Conservation (phyloP, 805 yeast genomes). For the Scheffersomyces amazonensis region DNA sequence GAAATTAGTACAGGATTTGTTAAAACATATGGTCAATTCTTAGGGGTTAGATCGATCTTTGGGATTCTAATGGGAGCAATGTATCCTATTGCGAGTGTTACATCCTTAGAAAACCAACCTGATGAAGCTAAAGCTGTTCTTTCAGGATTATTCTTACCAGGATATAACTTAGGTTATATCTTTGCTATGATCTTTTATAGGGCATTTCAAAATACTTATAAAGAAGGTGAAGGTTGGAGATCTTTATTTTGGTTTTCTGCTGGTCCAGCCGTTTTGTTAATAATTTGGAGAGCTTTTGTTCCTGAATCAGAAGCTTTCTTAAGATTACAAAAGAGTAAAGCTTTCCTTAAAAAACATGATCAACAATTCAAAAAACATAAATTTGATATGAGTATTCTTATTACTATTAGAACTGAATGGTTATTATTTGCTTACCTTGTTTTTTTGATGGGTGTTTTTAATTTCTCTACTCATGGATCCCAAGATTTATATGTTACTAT, state of each 20-base stretch:
- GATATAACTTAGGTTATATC: conserved; percentile 70
- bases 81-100: conserved; percentile 53
- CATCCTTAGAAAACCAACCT: conserved; percentile 55
- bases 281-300: conserved; percentile 27
- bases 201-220: conserved; percentile 50
- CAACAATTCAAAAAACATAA: conserved; percentile 19
- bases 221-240: conserved; percentile 55
- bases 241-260: conserved; percentile 68
- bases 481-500: conserved; percentile 43
- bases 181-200: conserved; percentile 64
- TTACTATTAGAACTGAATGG: conserved; percentile 50
- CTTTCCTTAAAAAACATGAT: conserved; percentile 14
- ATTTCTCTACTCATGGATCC: conserved; percentile 41
- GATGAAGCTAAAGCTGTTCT: conserved; percentile 53
- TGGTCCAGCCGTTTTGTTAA: conserved; percentile 43
- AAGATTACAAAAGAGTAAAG: conserved; percentile 25
- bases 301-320: conserved; percentile 52
- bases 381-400: conserved; percentile 4
- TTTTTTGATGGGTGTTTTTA: conserved; percentile 42
- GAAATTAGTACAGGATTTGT: conserved; percentile 68
- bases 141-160: conserved; percentile 74
- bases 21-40: conserved; percentile 51
- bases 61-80: conserved; percentile 59
- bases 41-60: conserved; percentile 61
- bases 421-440: conserved; percentile 55